Evolutionary conservation across 192 early-diverging fungal species (phyloP).

Genomic region (Coemansia sp.): DNA sequence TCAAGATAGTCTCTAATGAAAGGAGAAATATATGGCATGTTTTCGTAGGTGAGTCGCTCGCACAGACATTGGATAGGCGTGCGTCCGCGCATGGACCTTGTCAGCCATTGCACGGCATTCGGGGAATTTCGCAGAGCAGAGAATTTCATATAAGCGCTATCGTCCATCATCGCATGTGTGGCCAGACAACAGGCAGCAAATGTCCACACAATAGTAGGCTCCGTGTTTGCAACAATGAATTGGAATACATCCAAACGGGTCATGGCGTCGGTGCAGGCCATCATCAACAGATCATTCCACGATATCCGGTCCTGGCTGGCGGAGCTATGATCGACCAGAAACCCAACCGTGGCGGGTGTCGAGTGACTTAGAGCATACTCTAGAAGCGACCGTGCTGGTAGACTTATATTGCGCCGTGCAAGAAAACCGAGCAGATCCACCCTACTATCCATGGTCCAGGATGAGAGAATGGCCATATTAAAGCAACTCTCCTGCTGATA

Average conservation of each 20-base stretch:
- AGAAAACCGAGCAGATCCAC: slow-evolving; percentile 30
- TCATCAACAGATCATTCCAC: slow-evolving; percentile 43
- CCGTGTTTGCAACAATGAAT: slow-evolving; percentile 23
- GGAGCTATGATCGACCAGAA: slow-evolving; percentile 24
- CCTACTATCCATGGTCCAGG: slow-evolving; percentile 26
- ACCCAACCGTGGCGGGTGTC: slow-evolving; percentile 16
- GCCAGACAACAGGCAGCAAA: slow-evolving; percentile 40
- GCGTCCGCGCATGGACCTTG: slow-evolving; percentile 18
- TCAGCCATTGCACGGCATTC: slow-evolving; percentile 25
- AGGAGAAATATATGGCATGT: slow-evolving; percentile 27
- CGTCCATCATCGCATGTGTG: slow-evolving; percentile 31
- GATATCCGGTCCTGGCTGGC: slow-evolving; percentile 14
- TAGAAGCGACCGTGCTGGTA: slow-evolving; percentile 32
- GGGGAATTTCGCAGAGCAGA: slow-evolving; percentile 24
- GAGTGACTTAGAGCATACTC: slow-evolving; percentile 38
- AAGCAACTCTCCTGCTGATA: slow-evolving; percentile 23
- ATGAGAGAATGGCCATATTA: slow-evolving; percentile 21
- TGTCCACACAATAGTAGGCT: slow-evolving; percentile 42
- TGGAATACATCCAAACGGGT: slow-evolving; percentile 30
- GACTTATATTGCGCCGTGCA: background rate
- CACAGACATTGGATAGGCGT: slow-evolving; percentile 46
- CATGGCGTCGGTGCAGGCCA: slow-evolving; percentile 34
- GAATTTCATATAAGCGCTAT: slow-evolving; percentile 35
- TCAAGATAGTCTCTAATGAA: slow-evolving; percentile 40
- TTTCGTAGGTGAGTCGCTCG: slow-evolving; percentile 39